phyloP scores from a whole-genome alignment of 108 stramenopile species.

The Conticribra weissflogii region DNA sequence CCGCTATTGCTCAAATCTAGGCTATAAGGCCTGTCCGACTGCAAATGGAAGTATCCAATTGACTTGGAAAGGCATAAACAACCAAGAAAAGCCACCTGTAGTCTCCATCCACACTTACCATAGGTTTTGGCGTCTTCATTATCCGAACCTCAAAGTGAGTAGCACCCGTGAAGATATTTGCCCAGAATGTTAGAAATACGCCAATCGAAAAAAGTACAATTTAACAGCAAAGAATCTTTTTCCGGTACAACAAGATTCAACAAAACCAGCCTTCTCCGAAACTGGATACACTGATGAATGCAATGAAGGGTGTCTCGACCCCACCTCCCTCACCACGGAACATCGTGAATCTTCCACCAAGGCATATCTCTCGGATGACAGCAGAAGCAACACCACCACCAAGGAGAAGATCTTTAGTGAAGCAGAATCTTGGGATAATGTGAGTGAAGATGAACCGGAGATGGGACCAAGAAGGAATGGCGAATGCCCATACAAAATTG shows the following conservation, averaged over 20 bases:
- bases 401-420: no score
- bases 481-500: neutral
- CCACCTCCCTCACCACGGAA: no score
- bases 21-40: neutral
- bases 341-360: no score
- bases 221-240: neutral
- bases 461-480: neutral
- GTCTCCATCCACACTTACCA: neutral
- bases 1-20: neutral
- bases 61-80: neutral
- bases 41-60: neutral
- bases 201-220: neutral
- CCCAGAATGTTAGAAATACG: neutral
- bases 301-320: no score
- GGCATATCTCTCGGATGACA: no score
- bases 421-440: neutral
- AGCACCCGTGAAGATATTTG: neutral
- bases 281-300: neutral
- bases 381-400: no score
- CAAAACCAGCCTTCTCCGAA: no score
- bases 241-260: neutral
- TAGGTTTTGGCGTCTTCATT: neutral
- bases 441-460: neutral
- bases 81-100: neutral
- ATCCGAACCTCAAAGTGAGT: neutral